Percentiles rank a stretch among this genome's conserved stretches.
phyloP scores from a whole-genome alignment of 352 stramenopile species.

The Globisporangium viniferum region DNA sequence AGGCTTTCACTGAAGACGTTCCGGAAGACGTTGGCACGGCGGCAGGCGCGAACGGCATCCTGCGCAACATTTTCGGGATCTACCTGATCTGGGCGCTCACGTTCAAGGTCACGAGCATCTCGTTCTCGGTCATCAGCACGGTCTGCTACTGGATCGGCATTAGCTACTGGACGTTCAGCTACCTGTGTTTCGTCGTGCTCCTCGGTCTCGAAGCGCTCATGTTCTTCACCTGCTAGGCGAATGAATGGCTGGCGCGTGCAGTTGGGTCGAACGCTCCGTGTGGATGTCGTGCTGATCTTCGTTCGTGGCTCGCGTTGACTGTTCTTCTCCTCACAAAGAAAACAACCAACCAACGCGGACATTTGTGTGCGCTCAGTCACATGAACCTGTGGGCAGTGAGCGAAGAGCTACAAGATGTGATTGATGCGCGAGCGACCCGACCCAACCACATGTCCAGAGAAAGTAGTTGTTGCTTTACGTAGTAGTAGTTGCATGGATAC shows the following conservation, averaged over 20 bases:
- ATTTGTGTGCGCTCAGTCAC: too few relatives aligned
- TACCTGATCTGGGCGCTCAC: conserved; percentile 72
- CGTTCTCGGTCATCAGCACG: conserved; percentile 31
- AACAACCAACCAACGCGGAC: too few relatives aligned
- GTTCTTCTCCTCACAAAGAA: conserved; percentile 10
- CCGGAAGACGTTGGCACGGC: conserved; percentile 57
- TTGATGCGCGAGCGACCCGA: not conserved
- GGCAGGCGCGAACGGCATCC: conserved; percentile 46
- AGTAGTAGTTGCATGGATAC: conserved; percentile 5
- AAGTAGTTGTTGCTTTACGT: not conserved
- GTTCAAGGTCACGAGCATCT: conserved; percentile 56
- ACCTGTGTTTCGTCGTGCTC: conserved; percentile 47
- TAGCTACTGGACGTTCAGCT: conserved; percentile 57
- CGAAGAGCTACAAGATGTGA: not conserved
- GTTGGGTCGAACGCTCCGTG: not conserved
- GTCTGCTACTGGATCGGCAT: conserved; percentile 52
- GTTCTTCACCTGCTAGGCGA: conserved; percentile 71
- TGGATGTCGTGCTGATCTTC: not conserved
- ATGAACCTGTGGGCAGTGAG: too few relatives aligned
- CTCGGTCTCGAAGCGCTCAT: conserved; percentile 63
- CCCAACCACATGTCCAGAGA: not conserved
- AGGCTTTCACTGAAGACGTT: conserved; percentile 69
- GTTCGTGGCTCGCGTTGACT: not conserved
- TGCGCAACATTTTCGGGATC: conserved; percentile 62
- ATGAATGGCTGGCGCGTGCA: not conserved